Conservation (phyloP, 768 basidiomycete species). For the Rhodotorula kratochvilovae region DNA sequence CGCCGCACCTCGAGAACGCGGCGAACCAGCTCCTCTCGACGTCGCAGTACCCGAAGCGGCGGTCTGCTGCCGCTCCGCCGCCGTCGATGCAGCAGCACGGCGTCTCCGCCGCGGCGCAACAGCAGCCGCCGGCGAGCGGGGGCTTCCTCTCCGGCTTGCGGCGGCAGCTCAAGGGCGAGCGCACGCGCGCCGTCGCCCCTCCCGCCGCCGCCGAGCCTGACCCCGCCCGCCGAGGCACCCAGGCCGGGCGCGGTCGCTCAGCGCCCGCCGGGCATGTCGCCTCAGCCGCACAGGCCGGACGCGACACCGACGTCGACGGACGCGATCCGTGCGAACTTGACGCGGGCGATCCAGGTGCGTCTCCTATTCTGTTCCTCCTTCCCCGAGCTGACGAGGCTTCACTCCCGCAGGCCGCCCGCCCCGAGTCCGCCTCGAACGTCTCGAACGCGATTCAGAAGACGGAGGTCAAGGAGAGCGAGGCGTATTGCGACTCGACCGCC, state of each 20-base stretch:
- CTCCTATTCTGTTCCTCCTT: too few species aligned
- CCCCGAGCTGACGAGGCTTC: constrained; percentile 22
- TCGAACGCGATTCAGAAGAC: constrained; percentile 45
- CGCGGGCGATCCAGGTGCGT: constrained; percentile 43
- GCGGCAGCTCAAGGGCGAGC: constrained; percentile 9
- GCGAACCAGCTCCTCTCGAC: constrained; percentile 32
- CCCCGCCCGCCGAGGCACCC: background rate
- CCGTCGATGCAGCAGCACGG: background rate
- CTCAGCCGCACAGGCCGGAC: background rate
- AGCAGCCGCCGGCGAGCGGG: constrained; percentile 1
- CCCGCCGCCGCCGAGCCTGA: constrained; percentile 9
- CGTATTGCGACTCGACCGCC: constrained; percentile 41
- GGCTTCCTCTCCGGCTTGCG: constrained; percentile 26
- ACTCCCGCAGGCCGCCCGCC: constrained; percentile 45
- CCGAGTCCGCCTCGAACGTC: constrained; percentile 47
- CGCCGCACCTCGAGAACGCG: constrained; percentile 38
- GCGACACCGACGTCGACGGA: constrained; percentile 32
- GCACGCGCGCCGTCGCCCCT: background rate
- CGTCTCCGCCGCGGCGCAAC: background rate
- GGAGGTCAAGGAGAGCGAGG: constrained; percentile 47
- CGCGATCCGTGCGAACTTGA: constrained; percentile 39
- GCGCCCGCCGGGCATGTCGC: constrained; percentile 9
- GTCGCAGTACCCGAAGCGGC: constrained; percentile 22
- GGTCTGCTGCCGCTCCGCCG: background rate
- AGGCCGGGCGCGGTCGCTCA: background rate